These are phyloP conservation scores for Aspergillus bridgeri DNA, from an alignment of 495 filamentous ascomycete genomes.

Conservation along the genomic window DNA sequence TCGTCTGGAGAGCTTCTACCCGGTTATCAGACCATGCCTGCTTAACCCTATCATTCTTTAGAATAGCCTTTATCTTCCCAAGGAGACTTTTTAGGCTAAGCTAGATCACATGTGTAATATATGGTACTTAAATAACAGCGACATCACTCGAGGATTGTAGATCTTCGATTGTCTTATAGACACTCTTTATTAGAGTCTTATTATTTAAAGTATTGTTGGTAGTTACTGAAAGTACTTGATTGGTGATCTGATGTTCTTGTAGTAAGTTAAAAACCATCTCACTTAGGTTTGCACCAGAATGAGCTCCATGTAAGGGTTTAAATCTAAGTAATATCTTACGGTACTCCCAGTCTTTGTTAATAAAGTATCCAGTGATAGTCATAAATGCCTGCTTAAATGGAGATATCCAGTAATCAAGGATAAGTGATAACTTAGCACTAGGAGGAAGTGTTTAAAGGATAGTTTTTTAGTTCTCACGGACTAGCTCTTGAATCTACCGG, in stretches of 20 bases:
- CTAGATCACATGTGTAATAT: background rate
- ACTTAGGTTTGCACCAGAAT: constrained; percentile 9
- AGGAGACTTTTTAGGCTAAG: background rate
- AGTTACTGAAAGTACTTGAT: constrained; percentile 15
- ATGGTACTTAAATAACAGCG: background rate
- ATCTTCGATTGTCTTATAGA: background rate
- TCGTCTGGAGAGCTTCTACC: too few species aligned
- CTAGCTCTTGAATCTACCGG: background rate
- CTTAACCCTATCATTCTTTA: too few species aligned
- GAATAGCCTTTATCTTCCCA: background rate
- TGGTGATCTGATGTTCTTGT: constrained; percentile 10
- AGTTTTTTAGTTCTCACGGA: background rate
- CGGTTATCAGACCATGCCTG: background rate
- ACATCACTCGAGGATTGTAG: background rate
- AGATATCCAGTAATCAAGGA: background rate
- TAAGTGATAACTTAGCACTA: background rate
- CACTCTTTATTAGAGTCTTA: constrained; percentile 6
- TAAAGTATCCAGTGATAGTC: background rate
- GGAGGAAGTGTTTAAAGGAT: background rate
- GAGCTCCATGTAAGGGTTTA: background rate
- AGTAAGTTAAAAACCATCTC: constrained; percentile 2
- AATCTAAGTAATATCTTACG: background rate
- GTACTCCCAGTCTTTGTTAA: background rate
- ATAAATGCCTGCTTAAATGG: background rate
- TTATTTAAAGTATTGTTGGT: constrained; percentile 24